Conservation (phyloP, 148 eudicot species). For the Simmondsia chinensis region DNA sequence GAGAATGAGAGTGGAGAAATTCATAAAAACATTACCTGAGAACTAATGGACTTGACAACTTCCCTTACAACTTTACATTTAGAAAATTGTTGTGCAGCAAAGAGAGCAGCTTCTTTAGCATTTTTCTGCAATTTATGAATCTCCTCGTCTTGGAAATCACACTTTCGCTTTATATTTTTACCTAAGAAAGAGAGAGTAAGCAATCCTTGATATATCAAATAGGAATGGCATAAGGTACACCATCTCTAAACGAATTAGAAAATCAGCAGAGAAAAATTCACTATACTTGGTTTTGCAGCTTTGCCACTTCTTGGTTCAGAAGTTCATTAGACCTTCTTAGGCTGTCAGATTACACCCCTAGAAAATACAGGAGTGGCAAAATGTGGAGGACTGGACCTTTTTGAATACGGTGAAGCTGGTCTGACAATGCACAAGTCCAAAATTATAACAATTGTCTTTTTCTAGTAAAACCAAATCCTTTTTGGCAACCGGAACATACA, state of each 20-base stretch:
- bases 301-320: slow-evolving; percentile 70
- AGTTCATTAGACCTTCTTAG: slow-evolving; percentile 73
- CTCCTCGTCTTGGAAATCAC: slow-evolving; percentile 59
- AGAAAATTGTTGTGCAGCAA: slow-evolving; percentile 55
- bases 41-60: slow-evolving; percentile 33
- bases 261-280: background rate
- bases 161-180: slow-evolving; percentile 54
- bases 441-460: slow-evolving; percentile 67
- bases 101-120: slow-evolving; percentile 34
- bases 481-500: slow-evolving; percentile 61
- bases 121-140: slow-evolving; percentile 39
- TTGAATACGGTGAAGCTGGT: slow-evolving; percentile 54
- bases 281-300: slow-evolving; percentile 67
- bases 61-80: slow-evolving; percentile 35
- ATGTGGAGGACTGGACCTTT: slow-evolving; percentile 69
- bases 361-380: slow-evolving; percentile 52
- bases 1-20: background rate
- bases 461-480: slow-evolving; percentile 67
- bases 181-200: slow-evolving; percentile 23
- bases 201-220: background rate
- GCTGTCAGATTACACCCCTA: slow-evolving; percentile 64
- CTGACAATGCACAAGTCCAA: slow-evolving; percentile 71
- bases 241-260: background rate
- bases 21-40: slow-evolving; percentile 31
- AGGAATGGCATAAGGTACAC: background rate